Conservation (phyloP, 345 rosid species). For the Salix dunnii region DNA sequence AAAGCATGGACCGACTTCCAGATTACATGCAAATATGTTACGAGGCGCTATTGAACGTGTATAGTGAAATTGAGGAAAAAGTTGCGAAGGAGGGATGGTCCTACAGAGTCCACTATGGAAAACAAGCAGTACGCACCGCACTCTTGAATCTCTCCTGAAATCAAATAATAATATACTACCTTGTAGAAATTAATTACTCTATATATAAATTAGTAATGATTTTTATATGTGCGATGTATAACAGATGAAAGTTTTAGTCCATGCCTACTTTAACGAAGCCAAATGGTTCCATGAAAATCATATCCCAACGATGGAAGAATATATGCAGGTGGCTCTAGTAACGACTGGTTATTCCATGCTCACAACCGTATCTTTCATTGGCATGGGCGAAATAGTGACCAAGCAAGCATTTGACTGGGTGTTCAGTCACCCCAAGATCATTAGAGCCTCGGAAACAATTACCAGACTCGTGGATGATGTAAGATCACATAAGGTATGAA, state of each 20-base stretch:
- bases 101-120: no score
- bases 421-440: background rate
- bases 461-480: conserved; percentile 35
- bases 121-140: no score
- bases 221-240: background rate
- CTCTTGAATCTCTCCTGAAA: no score
- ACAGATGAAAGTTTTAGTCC: conserved; percentile 5
- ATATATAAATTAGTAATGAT: no score
- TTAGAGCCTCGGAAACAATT: conserved; percentile 14
- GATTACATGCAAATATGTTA: background rate
- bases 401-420: conserved; percentile 30
- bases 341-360: conserved; percentile 12
- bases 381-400: conserved; percentile 18
- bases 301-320: conserved; percentile 29
- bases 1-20: background rate
- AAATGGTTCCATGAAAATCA: conserved; percentile 19
- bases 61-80: no score
- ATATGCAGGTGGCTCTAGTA: conserved; percentile 13
- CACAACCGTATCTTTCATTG: conserved; percentile 11
- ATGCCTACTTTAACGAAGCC: conserved; percentile 28
- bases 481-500: conserved; percentile 3
- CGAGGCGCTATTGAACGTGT: background rate
- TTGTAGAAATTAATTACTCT: no score
- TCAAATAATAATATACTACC: no score
- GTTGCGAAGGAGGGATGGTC: no score